Evolutionary conservation across 305 asterid species (phyloP), one percentile per base, ranked within the genome.

Genomic region (Fraxinus velutina): DNA sequence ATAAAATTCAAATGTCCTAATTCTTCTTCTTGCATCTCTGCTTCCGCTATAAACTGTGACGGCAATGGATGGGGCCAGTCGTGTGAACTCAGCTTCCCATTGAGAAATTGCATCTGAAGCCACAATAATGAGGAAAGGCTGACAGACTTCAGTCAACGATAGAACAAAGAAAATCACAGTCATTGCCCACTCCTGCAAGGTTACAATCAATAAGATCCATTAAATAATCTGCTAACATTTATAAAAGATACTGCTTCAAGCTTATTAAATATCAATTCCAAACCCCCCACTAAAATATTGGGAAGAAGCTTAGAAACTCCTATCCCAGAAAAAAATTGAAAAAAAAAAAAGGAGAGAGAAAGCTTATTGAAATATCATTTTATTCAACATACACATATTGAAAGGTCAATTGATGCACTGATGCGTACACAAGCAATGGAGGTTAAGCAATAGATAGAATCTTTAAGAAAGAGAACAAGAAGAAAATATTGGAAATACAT

Each of bases 31-130:
- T 74, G 89, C 68, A 68, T 88, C 89, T 66, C 72, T 79, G 80
- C 78, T 87, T 85, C 94, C 96, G 77, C 81, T 81, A 81, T 90
- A 92, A 73, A 90, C 91, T 75, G 90, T 89, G 83, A 90, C 87
- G 86, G 92, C 87, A 79, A 90, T 73, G 13, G 91, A 90, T 70
- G 93, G 94, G 78, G 86, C 91, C 89, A 89, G 60, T 39, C 82
- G 88, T 73, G 81, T 86, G 83, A 91, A 89, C 80, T 88, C 93
- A 80, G 91, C 91, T 88, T 91, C 93, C 97, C 97, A 92, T 57
- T 64, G 88, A 79, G 89, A 83, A 78, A 87, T 79, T 44, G 88
- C 83, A 76, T 84, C 66, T 34, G 88, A 79, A 76, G 90, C 62
- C 60, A 94, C 83, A 81, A 89, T 82, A 78, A 92, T 73, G 50